Percentiles rank a stretch among this genome's conserved stretches.
Evolutionary conservation across 257 asterid genomes (phyloP).

Genomic region (Rubia yunnanensis): DNA sequence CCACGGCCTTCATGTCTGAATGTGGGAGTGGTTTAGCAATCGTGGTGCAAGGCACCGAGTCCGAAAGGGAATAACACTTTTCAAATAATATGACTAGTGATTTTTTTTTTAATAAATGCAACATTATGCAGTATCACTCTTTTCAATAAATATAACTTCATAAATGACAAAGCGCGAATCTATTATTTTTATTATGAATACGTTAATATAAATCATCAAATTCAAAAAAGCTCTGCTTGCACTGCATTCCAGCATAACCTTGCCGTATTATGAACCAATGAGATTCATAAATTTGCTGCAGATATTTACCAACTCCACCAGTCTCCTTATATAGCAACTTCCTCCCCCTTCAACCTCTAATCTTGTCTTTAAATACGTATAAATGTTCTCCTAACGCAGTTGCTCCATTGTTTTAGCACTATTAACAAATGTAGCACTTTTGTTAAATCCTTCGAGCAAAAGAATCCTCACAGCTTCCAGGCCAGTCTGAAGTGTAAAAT

Average conservation of each 20-base stretch:
- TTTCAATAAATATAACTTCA: no score
- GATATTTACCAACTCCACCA: neutral
- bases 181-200: no score
- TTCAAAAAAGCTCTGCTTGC: neutral
- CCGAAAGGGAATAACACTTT: no score
- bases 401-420: slow-evolving; percentile 38
- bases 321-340: neutral
- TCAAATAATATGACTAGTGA: no score
- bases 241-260: neutral
- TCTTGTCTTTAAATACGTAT: neutral
- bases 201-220: no score
- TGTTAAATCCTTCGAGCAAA: slow-evolving; percentile 51
- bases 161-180: no score
- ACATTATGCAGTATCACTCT: no score
- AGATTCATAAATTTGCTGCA: neutral
- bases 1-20: no score
- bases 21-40: no score
- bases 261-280: neutral
- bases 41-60: no score
- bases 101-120: no score
- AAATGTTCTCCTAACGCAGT: slow-evolving; percentile 9
- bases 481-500: slow-evolving; percentile 63
- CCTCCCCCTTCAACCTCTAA: neutral
- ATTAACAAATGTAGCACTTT: slow-evolving; percentile 81
- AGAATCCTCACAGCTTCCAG: slow-evolving; percentile 77